A percentile compares a stretch with the other conserved stretches of the same genome.
phyloP scores from a whole-genome alignment of 2,329 filamentous ascomycete species.

The Penicillium sp. region DNA sequence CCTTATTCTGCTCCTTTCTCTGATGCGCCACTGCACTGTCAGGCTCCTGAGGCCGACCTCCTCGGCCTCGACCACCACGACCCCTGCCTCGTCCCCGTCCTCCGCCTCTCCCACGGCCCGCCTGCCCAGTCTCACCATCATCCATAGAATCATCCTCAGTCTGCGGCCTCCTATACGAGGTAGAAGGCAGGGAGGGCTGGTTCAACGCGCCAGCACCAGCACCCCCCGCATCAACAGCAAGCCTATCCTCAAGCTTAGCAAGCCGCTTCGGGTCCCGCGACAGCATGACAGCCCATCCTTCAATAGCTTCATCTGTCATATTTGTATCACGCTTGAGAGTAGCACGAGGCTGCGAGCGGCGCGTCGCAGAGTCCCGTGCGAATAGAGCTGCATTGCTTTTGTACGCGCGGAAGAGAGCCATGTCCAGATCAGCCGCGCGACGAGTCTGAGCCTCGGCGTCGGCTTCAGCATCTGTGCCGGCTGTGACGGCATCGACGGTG shows the following conservation, averaged over 20 bases:
- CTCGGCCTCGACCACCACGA: conserved; percentile 30
- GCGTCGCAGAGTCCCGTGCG: conserved; percentile 63
- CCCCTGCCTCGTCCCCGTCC: conserved; percentile 52
- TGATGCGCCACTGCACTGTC: conserved; percentile 66
- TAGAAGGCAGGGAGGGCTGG: conserved; percentile 61
- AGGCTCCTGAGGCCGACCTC: conserved; percentile 40
- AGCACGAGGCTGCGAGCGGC: conserved; percentile 58
- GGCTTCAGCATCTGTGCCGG: conserved; percentile 46
- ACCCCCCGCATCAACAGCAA: conserved; percentile 59
- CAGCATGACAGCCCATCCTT: conserved; percentile 91
- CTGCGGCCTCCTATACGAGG: conserved; percentile 54
- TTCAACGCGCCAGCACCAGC: conserved; percentile 29
- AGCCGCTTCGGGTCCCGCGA: conserved; percentile 64
- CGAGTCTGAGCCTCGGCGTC: conserved; percentile 50
- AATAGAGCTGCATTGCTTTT: conserved; percentile 62
- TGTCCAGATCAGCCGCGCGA: conserved; percentile 52
- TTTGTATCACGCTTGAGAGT: conserved; percentile 69
- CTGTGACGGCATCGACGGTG: conserved; percentile 61
- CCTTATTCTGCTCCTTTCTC: conserved; percentile 77
- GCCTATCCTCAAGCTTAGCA: conserved; percentile 65
- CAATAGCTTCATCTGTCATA: conserved; percentile 89
- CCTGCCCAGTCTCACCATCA: conserved; percentile 33
- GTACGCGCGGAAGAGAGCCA: conserved; percentile 67
- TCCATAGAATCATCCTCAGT: conserved; percentile 50
- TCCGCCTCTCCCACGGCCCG: conserved; percentile 44